These are phyloP conservation scores for Cladosporium sp. DNA, from an alignment of 2,329 filamentous ascomycete species.

Conservation along the genomic window DNA sequence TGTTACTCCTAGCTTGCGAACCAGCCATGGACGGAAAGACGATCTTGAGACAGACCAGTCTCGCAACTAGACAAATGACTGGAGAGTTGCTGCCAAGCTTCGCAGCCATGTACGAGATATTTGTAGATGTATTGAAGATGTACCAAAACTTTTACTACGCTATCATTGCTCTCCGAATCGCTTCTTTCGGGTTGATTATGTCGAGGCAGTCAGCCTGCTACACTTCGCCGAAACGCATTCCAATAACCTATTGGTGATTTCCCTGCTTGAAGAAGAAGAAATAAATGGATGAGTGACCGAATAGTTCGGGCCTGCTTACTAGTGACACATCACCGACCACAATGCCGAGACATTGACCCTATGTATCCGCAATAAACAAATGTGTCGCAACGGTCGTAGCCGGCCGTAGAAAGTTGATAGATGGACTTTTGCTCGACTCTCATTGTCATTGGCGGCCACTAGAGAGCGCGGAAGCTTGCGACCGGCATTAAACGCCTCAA, in stretches of 20 bases:
- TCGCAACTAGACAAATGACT: neutral
- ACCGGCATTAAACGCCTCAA: neutral
- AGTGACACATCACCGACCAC: neutral
- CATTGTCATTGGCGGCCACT: conserved; percentile 1
- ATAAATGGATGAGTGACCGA: neutral
- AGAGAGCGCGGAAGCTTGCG: neutral
- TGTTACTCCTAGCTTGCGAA: neutral
- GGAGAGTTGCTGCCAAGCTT: neutral
- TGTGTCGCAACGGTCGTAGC: neutral
- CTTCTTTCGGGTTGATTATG: neutral
- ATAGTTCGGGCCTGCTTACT: neutral
- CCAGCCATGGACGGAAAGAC: neutral
- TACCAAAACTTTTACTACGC: conserved; percentile 25
- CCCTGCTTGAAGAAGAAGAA: neutral
- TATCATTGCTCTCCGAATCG: neutral
- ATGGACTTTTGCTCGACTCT: neutral
- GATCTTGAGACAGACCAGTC: neutral
- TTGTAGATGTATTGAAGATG: conserved; percentile 34
- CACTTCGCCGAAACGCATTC: neutral
- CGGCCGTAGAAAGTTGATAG: neutral
- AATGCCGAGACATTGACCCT: neutral
- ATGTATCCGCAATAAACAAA: neutral
- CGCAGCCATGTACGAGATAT: conserved; percentile 17
- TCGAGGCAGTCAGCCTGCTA: neutral
- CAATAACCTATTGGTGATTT: neutral